These are phyloP conservation scores for Monosporozyma aerobia DNA, from an alignment of 805 yeast species.

Conservation along the genomic window DNA sequence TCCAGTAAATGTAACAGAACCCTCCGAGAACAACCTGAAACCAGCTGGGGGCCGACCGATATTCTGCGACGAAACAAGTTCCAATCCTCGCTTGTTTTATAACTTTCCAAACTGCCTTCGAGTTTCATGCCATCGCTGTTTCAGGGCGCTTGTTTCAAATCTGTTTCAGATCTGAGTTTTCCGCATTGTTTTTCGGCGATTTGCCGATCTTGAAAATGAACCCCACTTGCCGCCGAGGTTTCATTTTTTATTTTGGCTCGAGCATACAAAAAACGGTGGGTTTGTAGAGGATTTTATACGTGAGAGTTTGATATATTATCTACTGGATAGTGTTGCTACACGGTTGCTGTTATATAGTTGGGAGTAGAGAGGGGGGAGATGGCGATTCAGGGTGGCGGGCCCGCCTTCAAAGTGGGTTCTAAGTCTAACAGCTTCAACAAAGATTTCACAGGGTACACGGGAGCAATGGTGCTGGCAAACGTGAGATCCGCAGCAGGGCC, in stretches of 20 bases:
- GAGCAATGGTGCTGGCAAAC: constrained; percentile 24
- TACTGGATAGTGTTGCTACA: too few relatives aligned
- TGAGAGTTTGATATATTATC: too few relatives aligned
- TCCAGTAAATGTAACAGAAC: not conserved
- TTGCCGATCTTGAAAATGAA: not conserved
- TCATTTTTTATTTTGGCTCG: too few relatives aligned
- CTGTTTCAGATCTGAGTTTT: not conserved
- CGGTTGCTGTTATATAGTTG: not conserved
- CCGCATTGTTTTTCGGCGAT: not conserved
- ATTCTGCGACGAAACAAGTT: not conserved
- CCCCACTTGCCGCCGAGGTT: not conserved
- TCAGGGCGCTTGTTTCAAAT: not conserved
- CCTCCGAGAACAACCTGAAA: not conserved
- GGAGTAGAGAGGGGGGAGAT: not conserved
- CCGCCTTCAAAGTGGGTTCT: not conserved
- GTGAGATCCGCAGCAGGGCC: constrained; percentile 25
- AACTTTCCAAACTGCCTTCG: not conserved
- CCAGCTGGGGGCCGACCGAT: not conserved
- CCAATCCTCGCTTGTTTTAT: not conserved
- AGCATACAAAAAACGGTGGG: too few relatives aligned
- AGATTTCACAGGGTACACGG: constrained; percentile 20
- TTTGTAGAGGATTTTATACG: too few relatives aligned
- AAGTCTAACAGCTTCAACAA: constrained; percentile 14
- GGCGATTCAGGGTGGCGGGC: not conserved
- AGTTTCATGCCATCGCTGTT: not conserved